Percentiles rank a stretch among this genome's conserved stretches.
Evolutionary conservation across 768 basidiomycete genomes (phyloP).

Genomic region (Suillus alpinus): DNA sequence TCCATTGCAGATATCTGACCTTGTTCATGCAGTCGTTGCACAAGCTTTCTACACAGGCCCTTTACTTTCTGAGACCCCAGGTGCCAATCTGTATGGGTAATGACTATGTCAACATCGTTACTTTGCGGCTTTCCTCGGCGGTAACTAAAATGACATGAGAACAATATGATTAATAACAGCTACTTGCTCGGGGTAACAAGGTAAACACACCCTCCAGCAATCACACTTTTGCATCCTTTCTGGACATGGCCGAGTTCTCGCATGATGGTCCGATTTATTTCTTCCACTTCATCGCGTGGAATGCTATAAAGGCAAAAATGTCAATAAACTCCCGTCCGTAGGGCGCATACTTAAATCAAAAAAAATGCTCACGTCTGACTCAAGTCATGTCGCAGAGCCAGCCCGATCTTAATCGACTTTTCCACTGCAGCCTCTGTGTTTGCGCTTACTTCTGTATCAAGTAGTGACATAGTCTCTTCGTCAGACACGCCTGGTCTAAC

Average conservation of each 20-base stretch:
- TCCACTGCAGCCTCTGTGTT: conserved; percentile 30
- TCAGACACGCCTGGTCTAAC: conserved; percentile 35
- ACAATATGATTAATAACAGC: not conserved
- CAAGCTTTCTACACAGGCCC: conserved; percentile 59
- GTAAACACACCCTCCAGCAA: conserved; percentile 73
- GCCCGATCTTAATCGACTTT: conserved; percentile 51
- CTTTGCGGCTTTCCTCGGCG: conserved; percentile 78
- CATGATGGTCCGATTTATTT: conserved; percentile 69
- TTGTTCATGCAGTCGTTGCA: conserved; percentile 51
- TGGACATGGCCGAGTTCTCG: conserved; percentile 60
- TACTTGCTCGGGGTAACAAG: not conserved
- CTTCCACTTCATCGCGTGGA: conserved; percentile 71
- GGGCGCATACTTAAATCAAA: not conserved
- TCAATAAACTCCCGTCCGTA: not conserved
- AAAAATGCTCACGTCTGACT: conserved; percentile 36
- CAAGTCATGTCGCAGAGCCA: conserved; percentile 60
- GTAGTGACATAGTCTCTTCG: conserved; percentile 19
- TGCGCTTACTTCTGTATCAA: conserved; percentile 15
- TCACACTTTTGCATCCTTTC: conserved; percentile 67
- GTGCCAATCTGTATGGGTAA: conserved; percentile 61
- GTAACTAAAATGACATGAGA: conserved; percentile 47
- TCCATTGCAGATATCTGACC: conserved; percentile 39
- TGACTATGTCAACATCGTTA: conserved; percentile 88
- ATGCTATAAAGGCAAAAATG: conserved; percentile 45
- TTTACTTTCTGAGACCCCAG: conserved; percentile 48